Conservation (phyloP, 345 rosid genomes). For the Lepidium sativum region DNA sequence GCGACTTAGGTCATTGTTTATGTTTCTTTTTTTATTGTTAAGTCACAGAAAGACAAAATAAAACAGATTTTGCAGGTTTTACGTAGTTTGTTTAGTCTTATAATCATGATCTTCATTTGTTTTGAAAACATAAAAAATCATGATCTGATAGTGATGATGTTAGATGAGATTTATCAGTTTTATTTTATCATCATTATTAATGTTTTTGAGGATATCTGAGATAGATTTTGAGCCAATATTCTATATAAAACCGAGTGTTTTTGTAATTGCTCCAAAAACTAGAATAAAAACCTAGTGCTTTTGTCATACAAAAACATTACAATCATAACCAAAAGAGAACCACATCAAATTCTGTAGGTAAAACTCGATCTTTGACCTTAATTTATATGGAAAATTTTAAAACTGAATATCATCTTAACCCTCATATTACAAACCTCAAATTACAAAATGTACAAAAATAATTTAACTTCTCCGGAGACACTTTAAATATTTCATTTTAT, state of each 20-base stretch:
- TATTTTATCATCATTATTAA: no score
- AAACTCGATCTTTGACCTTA: background rate
- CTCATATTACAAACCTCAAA: no score
- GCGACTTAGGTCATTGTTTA: slow-evolving; percentile 3
- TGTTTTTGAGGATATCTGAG: no score
- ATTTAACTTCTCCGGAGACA: no score
- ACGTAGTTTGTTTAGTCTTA: background rate
- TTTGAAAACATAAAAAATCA: background rate
- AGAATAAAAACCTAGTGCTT: no score
- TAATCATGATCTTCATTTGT: background rate
- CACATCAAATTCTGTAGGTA: background rate
- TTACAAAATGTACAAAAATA: no score
- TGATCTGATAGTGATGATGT: background rate
- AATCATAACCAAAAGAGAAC: background rate
- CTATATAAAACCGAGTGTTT: no score
- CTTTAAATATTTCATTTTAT: no score
- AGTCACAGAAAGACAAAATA: background rate
- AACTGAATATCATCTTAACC: no score
- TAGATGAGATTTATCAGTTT: no score
- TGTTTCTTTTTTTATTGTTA: no score
- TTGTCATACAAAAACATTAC: background rate
- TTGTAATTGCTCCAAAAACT: no score
- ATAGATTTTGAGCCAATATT: background rate
- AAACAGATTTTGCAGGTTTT: background rate
- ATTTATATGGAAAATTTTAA: background rate